Base-by-base conservation (phyloP, 2,329 filamentous ascomycete genomes). In the Penicillium vulpinum region DNA sequence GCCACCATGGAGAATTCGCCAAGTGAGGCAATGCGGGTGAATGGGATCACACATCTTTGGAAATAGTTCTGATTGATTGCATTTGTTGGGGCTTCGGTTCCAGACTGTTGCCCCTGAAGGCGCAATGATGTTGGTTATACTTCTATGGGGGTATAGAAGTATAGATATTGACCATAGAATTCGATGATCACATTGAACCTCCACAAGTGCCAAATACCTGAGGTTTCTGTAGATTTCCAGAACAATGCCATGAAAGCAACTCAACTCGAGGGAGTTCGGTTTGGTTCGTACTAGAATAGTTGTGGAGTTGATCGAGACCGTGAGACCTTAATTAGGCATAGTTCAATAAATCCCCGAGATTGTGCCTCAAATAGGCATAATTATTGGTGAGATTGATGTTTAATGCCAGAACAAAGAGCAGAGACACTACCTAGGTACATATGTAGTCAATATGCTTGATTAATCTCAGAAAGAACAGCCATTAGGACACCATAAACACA, bases 71-170 rank as follows among this genome's bases (percentile, higher is more conserved):
- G 24, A 56, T 60, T 54, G 50, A 40, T 26, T 47, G 1, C 33
- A 39, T 36, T 51, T 56, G 18, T 24, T 24, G 55, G 46, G 43
- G 43, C 36, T 16, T 10, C 35, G 41, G 48, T 58, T 61, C 59
- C 51, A 61, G 56, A 49, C 36, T 45, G 26, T 62, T 28, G 57
- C 61, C 64, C 28, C 47, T 22, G 31, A 48, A 56, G 63, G 61
- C 59, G 62, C 35, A 31, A 64, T 54, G 52, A 49, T 57, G 55
- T 43, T 51, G 31, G 36, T 43, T 35, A 40, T 57, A 40, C 11
- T 39, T 51, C 45, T 21, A 41, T n/a, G n/a, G n/a, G n/a, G n/a
- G n/a, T 10, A 39, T n/a, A 9, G 10, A 45, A n/a, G 26, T 24
- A n/a, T n/a, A 49, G 11, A 24, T 39, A 21, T 39, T 13, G 22